These are phyloP conservation scores for Blastobotrys proliferans DNA, from an alignment of 1,139 yeast species.

Conservation along the genomic window DNA sequence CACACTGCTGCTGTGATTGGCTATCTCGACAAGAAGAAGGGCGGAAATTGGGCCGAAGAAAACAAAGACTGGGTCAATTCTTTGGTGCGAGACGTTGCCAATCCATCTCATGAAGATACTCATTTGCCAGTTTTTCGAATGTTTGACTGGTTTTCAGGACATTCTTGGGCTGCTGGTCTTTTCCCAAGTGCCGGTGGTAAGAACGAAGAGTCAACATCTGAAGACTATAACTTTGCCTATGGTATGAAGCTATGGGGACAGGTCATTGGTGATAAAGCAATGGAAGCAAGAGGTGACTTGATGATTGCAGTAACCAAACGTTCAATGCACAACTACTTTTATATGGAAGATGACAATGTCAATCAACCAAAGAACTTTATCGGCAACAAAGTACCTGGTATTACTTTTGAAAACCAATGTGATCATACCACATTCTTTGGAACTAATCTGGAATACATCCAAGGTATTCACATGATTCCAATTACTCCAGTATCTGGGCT, in stretches of 20 bases:
- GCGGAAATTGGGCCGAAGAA: constrained; percentile 63
- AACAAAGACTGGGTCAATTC: constrained; percentile 64
- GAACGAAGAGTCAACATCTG: constrained; percentile 77
- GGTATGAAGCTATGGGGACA: constrained; percentile 82
- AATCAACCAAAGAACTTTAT: constrained; percentile 56
- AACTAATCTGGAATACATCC: constrained; percentile 70
- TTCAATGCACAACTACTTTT: constrained; percentile 60
- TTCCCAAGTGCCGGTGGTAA: constrained; percentile 69
- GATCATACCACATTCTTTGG: constrained; percentile 94
- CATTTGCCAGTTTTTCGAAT: constrained; percentile 72
- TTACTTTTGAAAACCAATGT: constrained; percentile 75
- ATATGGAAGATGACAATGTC: constrained; percentile 51
- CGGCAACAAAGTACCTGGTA: constrained; percentile 70
- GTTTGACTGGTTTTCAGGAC: constrained; percentile 81
- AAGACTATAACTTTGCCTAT: constrained; percentile 75
- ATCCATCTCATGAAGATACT: constrained; percentile 56
- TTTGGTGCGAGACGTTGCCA: constrained; percentile 71
- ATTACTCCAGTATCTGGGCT: constrained; percentile 79
- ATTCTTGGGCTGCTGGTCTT: constrained; percentile 81
- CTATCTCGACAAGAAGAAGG: constrained; percentile 52
- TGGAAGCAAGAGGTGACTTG: constrained; percentile 74
- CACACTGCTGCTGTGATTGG: constrained; percentile 79
- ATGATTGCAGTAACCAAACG: constrained; percentile 65
- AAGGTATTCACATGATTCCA: constrained; percentile 94
- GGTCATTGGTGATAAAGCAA: constrained; percentile 61